phyloP scores from a whole-genome alignment of 2,329 filamentous ascomycete genomes.

The Cladorrhinum sp. region DNA sequence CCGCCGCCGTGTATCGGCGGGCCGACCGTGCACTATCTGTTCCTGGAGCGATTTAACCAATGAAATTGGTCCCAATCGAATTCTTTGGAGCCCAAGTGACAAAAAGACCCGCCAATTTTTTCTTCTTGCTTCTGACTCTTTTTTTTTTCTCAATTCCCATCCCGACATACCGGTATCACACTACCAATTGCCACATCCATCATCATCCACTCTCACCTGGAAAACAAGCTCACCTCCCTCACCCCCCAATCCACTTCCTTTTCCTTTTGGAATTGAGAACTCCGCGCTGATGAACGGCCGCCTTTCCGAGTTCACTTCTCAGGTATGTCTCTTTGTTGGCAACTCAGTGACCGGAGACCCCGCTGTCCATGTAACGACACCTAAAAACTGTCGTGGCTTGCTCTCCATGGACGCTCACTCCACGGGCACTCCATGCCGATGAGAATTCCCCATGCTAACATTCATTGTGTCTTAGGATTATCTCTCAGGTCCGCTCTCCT shows the following conservation, averaged over 20 bases:
- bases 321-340: constrained; percentile 53
- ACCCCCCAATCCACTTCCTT: constrained; percentile 22
- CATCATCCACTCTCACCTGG: constrained; percentile 12
- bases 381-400: background rate
- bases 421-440: constrained; percentile 13
- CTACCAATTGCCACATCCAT: constrained; percentile 8
- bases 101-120: constrained; percentile 20
- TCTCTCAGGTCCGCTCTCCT: constrained; percentile 63
- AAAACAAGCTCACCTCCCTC: constrained; percentile 20
- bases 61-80: constrained; percentile 20
- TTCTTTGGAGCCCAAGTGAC: constrained; percentile 20
- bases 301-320: constrained; percentile 81
- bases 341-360: background rate
- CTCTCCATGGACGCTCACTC: constrained; percentile 12
- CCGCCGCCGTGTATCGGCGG: constrained; percentile 16
- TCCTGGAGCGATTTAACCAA: constrained; percentile 15
- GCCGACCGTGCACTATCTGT: background rate
- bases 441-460: constrained; percentile 39
- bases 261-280: constrained; percentile 34
- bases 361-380: constrained; percentile 1
- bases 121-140: constrained; percentile 16
- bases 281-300: constrained; percentile 80
- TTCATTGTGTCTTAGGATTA: constrained; percentile 56
- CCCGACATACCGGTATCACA: constrained; percentile 6
- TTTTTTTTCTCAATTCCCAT: constrained; percentile 18